A percentile compares a stretch with the other conserved stretches of the same genome.
Conservation (phyloP, 1,284 basidiomycete genomes). For the Sporisorium reilianum region DNA sequence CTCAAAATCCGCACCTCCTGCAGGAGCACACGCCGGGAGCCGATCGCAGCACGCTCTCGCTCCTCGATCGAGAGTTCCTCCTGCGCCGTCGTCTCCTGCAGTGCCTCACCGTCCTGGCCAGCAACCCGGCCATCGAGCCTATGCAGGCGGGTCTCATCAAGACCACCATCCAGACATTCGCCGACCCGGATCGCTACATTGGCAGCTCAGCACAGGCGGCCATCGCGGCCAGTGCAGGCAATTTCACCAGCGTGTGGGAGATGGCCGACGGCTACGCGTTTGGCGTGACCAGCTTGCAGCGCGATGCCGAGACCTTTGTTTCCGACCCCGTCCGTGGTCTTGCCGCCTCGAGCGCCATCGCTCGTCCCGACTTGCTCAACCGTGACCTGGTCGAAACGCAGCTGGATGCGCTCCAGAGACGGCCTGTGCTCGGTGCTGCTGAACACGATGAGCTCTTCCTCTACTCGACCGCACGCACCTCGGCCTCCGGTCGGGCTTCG, state of each 20-base stretch:
- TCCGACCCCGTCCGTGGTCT: constrained; percentile 44
- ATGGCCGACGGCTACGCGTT: constrained; percentile 89
- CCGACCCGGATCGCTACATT: constrained; percentile 77
- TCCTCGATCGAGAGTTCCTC: constrained; percentile 84
- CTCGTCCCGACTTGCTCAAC: constrained; percentile 75
- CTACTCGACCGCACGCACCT: constrained; percentile 70
- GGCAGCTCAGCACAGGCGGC: constrained; percentile 91
- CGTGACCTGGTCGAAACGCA: constrained; percentile 81
- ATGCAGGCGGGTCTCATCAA: constrained; percentile 85
- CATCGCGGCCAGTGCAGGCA: constrained; percentile 86
- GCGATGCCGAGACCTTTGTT: constrained; percentile 63
- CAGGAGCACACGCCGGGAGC: constrained; percentile 59
- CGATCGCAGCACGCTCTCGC: constrained; percentile 72
- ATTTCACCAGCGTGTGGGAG: constrained; percentile 88
- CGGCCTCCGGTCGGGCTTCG: constrained; percentile 2
- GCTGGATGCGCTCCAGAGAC: constrained; percentile 80
- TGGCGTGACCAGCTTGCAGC: constrained; percentile 81
- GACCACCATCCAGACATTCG: constrained; percentile 84
- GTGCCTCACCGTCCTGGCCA: constrained; percentile 86
- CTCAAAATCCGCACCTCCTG: constrained; percentile 67
- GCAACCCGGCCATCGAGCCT: constrained; percentile 80
- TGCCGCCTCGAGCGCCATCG: constrained; percentile 27
- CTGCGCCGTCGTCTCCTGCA: constrained; percentile 87
- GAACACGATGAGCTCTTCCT: constrained; percentile 88
- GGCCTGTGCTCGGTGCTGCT: constrained; percentile 83